Evolutionary conservation across 352 stramenopile genomes (phyloP), one percentile per base, ranked within the genome.

Genomic region (Phytophthora pinifolia): DNA sequence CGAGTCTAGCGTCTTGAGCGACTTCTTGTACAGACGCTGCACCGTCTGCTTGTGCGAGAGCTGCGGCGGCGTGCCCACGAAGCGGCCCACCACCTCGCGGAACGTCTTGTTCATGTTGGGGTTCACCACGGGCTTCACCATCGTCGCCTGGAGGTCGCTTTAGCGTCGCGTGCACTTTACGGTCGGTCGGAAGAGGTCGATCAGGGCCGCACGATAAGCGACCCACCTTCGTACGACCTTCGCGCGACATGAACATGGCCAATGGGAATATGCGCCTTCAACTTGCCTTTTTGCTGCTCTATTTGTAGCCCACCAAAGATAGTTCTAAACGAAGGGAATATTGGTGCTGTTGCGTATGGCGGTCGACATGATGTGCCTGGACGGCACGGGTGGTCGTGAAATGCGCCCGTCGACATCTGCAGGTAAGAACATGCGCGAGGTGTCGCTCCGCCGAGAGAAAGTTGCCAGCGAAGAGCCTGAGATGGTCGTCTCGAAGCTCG

Each of bases 11-110:
- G 81, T 88, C 80, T 98, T 97, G 62, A 99, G 85, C 54, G 89
- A 92, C 65, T 97, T 73, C 61, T 97, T 96, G 74, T 99, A 99
- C 62, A 99, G 74, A 25, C 95, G 83, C 69, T 80, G 83, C 53
- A 96, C 88, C 44, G 70, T 81, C 73, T 97, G 88, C 75, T 93
- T 88, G 74, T 97, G 88, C 63, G 86, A 76, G 34, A 97, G 79
- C 65, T 78, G 73, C 60, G 79, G 67, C 46, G 64, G 34, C n/a
- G 66, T 57, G 47, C 70, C 79, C 46, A 78, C 67, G 62, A 79
- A 84, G 53, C 78, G 80, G 4, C 76, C 71, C 49, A 92, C 84
- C 38, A 92, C 84, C 70, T 94, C 80, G 41, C 80, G 84, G 66
- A 85, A 83, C 46, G 76, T 88, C 67, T 90, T 83, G 69, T 87